Evolutionary conservation across 2,329 filamentous ascomycete species (phyloP).

Genomic region (Phyllosticta ampelicida): DNA sequence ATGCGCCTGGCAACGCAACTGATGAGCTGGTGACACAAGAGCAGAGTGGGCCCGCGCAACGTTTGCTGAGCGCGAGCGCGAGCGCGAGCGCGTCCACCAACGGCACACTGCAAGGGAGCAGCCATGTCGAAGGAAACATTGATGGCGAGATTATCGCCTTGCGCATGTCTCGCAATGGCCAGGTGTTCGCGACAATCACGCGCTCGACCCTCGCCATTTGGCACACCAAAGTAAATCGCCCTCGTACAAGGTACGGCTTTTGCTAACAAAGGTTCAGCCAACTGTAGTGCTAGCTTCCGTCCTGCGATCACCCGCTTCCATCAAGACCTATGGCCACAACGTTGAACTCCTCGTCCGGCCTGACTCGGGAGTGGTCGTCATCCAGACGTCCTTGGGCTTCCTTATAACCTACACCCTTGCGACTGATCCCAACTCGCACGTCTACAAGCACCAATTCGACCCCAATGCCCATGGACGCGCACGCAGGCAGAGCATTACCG

Average conservation of each 20-base stretch:
- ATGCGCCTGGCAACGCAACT: conserved; percentile 6
- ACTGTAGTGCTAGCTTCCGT: conserved; percentile 80
- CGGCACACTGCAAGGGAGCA: conserved; percentile 11
- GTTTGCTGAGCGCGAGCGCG: neutral
- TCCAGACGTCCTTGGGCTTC: conserved; percentile 76
- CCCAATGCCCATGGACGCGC: conserved; percentile 36
- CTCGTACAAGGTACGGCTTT: conserved; percentile 7
- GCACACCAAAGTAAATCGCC: conserved; percentile 73
- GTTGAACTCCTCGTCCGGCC: conserved; percentile 75
- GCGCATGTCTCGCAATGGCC: conserved; percentile 66
- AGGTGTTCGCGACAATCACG: conserved; percentile 81
- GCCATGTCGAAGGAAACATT: conserved; percentile 19
- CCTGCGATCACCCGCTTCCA: conserved; percentile 67
- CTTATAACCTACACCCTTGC: conserved; percentile 91
- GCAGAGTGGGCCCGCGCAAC: conserved; percentile 7
- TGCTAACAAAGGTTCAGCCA: conserved; percentile 46
- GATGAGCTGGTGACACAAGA: conserved; percentile 8
- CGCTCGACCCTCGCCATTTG: conserved; percentile 79
- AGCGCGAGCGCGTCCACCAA: conserved; percentile 4
- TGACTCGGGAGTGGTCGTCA: conserved; percentile 83
- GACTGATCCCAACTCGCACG: conserved; percentile 67
- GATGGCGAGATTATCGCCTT: conserved; percentile 63
- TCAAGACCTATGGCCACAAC: conserved; percentile 77
- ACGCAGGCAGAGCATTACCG: conserved; percentile 38
- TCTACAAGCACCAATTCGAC: conserved; percentile 75